Evolutionary conservation across 2,329 filamentous ascomycete species (phyloP), one percentile per base, ranked within the genome.

Genomic region (Cercospora sp.): DNA sequence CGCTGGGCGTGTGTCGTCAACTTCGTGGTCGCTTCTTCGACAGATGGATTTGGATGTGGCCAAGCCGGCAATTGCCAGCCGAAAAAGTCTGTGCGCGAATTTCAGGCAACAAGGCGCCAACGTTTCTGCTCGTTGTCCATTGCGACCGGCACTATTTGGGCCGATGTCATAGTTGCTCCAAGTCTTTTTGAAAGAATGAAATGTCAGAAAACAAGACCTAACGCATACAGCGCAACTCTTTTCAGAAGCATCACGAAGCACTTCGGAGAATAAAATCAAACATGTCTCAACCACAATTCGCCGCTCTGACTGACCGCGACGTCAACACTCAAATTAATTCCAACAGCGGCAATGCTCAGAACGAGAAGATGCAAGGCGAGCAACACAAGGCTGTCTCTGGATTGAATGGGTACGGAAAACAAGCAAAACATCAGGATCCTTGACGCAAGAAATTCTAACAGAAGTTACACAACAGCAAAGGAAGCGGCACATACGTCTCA

Each of bases 401-500:
- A 48, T 57, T 68, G 28, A 69, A 68, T 40, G 64, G 64, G 69
- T 71, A 62, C 31, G 62, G 2, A 30, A n/a, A 40, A 48, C 10
- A 33, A 31, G 30, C 16, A 42, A 7, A 26, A 40, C 36, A n/a
- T 26, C 20, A n/a, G 30, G 30, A 42, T 6, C 40, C 1, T 13
- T 8, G 40, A 33, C 40, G 5, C 18, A 9, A 9, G 12, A 16
- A n/a, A 23, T 58, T 61, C 28, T 60, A 9, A 59, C 18, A 3
- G 3, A 31, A 12, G 28, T 45, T 30, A 13, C 45, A 59, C 65
- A 59, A 67, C 65, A 74, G 67, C 55, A 71, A 69, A 55, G 60
- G 62, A 48, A 70, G 67, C 57, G 82, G 84, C 74, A 82, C 86
- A 73, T 94, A 94, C 81, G 84, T 94, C 78, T 94, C 91, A 18